Evolutionary conservation across 331 rosid species (phyloP).

Genomic region (Rhamnella rubrinervis): DNA sequence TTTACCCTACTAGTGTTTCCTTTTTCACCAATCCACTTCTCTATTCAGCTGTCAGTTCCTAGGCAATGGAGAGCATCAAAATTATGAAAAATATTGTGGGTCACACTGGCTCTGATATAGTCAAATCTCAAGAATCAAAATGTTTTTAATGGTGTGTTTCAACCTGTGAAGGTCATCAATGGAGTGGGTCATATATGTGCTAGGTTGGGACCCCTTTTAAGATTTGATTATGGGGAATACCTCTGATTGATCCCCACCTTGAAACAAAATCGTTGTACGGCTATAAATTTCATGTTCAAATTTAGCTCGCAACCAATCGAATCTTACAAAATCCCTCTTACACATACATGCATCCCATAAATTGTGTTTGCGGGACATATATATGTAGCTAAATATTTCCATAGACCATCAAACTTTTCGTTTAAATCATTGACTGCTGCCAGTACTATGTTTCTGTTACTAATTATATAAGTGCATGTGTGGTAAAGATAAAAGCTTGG

Average conservation of each 20-base stretch:
- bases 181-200: conserved; percentile 40
- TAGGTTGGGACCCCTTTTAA: conserved; percentile 29
- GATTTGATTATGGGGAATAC: conserved; percentile 31
- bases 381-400: too few species aligned
- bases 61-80: conserved; percentile 2
- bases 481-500: background rate
- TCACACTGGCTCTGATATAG: conserved; percentile 35
- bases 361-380: too few species aligned
- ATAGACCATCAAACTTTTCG: background rate
- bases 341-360: too few species aligned
- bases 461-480: background rate
- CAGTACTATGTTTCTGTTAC: background rate
- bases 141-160: conserved; percentile 29
- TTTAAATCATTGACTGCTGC: conserved; percentile 20
- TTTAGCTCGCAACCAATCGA: too few species aligned
- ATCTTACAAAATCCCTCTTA: too few species aligned
- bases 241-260: conserved; percentile 27
- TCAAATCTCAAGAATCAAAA: conserved; percentile 38
- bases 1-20: conserved; percentile 19
- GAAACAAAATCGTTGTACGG: conserved; percentile 20
- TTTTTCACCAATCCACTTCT: conserved; percentile 24
- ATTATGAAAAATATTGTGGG: conserved; percentile 22
- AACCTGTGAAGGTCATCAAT: conserved; percentile 50
- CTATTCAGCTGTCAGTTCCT: background rate
- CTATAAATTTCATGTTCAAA: conserved; percentile 11